Base-by-base conservation (phyloP, 768 basidiomycete genomes). In the Mycena leptocephala region DNA sequence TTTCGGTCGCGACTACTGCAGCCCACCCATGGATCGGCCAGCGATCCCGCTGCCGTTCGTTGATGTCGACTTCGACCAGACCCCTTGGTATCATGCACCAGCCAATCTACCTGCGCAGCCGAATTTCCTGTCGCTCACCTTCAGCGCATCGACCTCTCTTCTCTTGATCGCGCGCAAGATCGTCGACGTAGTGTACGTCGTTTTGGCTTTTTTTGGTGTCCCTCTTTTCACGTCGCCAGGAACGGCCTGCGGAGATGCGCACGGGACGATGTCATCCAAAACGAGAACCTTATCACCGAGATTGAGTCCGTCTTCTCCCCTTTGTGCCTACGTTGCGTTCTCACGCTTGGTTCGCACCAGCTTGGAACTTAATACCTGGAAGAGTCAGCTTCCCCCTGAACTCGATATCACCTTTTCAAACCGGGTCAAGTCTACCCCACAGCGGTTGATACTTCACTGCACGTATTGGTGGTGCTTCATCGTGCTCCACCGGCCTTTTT, bases 1-100 rank as follows among this genome's bases (percentile, higher is more conserved):
- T 56, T 85, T 88, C 67, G 88, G 88, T 14, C 84, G 88, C n/a
- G 86, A 88, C 48, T 87, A 83, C 70, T 82, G 81, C 55, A 80
- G 86, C 6, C 72, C 83, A 10, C 81, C 79, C 6, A 65, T 76
- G 26, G 64, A 74, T 62, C 77, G 75, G 13, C 77, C 78, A 16
- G 63, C 66, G 41, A 82, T 85, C 33, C 82, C 84, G 1, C 78
- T 87, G 5, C 86, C 87, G 1, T 85, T 83, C 70, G 83, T 86
- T 26, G 80, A 83, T 11, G 74, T 79, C 3, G 82, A 83, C 30
- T 74, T 83, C 48, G 87, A 88, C 75, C 81, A 81, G 59, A 70
- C 80, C 69, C 79, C 81, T 55, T 87, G 84, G 81, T 69, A 74
- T 65, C 82, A 83, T 81, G 80, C 83, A 10, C 81, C 83, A 9